Percentiles rank a stretch among this genome's conserved stretches.
These are phyloP conservation scores for Stachybotrys chartarum DNA, from an alignment of 2,329 filamentous ascomycete genomes.

Conservation along the genomic window DNA sequence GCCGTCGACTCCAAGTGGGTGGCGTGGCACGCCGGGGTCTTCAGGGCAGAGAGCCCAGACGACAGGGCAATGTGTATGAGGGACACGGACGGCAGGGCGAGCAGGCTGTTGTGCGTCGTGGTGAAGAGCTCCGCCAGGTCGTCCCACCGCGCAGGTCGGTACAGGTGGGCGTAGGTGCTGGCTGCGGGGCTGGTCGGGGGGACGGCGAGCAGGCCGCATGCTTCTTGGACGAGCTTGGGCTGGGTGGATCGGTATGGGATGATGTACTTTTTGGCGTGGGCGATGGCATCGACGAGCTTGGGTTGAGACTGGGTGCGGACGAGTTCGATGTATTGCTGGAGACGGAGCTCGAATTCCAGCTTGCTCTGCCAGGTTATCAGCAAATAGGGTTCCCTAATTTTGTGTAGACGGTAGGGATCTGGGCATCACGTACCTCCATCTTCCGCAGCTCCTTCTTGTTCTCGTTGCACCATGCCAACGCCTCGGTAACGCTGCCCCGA, in stretches of 20 bases:
- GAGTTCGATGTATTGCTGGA: constrained; percentile 93
- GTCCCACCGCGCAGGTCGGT: constrained; percentile 65
- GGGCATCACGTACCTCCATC: constrained; percentile 54
- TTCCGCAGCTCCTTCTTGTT: constrained; percentile 91
- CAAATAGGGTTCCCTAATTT: no score
- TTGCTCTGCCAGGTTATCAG: constrained; percentile 49
- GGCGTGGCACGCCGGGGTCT: constrained; percentile 89
- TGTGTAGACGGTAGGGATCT: neutral
- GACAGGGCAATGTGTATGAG: constrained; percentile 86
- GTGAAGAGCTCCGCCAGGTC: constrained; percentile 75
- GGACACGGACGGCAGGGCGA: constrained; percentile 73
- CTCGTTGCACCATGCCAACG: constrained; percentile 83
- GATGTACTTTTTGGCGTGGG: constrained; percentile 77
- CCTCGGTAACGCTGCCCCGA: constrained; percentile 65
- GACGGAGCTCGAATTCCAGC: constrained; percentile 85
- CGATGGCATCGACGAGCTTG: constrained; percentile 69
- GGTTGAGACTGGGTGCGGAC: constrained; percentile 58
- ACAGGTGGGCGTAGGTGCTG: constrained; percentile 49
- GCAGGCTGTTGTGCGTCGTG: constrained; percentile 76
- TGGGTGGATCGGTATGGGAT: constrained; percentile 62
- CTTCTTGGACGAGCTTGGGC: constrained; percentile 60
- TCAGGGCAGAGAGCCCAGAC: constrained; percentile 86
- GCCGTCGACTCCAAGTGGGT: constrained; percentile 23
- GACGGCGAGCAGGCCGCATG: constrained; percentile 75
- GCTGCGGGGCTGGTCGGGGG: constrained; percentile 40